Evolutionary conservation across 768 basidiomycete genomes (phyloP), one percentile per base, ranked within the genome.

Genomic region (Amanita pseudoporphyria): DNA sequence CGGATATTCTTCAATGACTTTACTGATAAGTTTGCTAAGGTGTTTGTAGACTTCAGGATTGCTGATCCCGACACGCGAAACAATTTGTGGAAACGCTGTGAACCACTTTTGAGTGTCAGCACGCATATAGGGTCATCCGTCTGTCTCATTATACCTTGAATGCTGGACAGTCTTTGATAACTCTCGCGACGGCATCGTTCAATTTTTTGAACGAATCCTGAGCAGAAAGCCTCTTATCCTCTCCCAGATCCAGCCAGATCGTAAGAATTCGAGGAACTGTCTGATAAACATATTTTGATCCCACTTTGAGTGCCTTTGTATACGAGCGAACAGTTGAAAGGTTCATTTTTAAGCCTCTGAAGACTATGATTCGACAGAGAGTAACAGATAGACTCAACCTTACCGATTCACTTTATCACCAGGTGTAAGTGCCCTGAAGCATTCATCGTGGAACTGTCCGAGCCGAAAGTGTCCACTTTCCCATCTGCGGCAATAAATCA

Each of bases 221-320:
- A 3, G 58, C 55, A 6, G 59, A 54, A 10, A 59, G 54, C 3
- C 50, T 54, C 45, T 57, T 55, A 52, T 75, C 67, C 59, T 92
- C 92, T n/a, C 85, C 92, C 52, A 88, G 63, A 62, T 96, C 93
- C 44, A 98, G 68, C 93, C 94, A 99, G 26, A 99, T 78, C 0
- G 93, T 98, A 7, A 99, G 73, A 54, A 97, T 73, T 35, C 96
- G 82, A 0, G 96, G 94, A 53, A 99, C 81, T 0, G 92, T 91
- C 62, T 95, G 95, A 63, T 95, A 98, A 19, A 95, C 84, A 62
- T 86, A 96, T 71, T 99, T 99, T 32, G 93, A 90, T 14, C 96
- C 96, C 59, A 74, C 68, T 58, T 71, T 71, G 40, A 94, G 80
- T 1, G 93, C 85, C 53, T 72, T 78, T 2, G 74, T 71, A 54